Evolutionary conservation across 169 alveolate genomes (phyloP).

Genomic region (Eimeria brunetti): DNA sequence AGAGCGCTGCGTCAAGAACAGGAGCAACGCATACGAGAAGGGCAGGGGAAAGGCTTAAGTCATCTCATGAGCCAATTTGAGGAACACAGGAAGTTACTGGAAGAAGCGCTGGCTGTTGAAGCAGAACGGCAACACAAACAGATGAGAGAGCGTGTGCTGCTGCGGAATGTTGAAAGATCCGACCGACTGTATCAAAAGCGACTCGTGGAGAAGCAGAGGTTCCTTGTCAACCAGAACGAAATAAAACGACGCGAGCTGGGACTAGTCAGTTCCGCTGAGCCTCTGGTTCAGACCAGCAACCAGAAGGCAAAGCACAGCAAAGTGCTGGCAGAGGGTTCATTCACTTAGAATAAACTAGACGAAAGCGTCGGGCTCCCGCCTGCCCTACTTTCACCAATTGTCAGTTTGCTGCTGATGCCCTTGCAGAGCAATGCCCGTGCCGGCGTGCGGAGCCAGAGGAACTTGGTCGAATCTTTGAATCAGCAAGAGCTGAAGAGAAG

Average conservation of each 20-base stretch:
- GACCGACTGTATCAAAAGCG: slow-evolving; percentile 46
- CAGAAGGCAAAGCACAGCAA: background rate
- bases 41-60: background rate
- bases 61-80: slow-evolving; percentile 52
- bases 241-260: slow-evolving; percentile 43
- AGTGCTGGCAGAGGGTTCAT: background rate
- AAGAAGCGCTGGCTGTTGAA: slow-evolving; percentile 35
- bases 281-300: too few relatives aligned
- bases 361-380: background rate
- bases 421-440: slow-evolving; percentile 53
- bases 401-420: background rate
- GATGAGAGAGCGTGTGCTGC: slow-evolving; percentile 21
- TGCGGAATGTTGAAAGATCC: slow-evolving; percentile 22
- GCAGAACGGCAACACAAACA: slow-evolving; percentile 46
- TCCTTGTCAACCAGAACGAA: slow-evolving; percentile 59
- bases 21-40: slow-evolving; percentile 32
- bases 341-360: background rate
- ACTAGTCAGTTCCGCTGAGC: background rate
- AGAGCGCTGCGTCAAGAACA: slow-evolving; percentile 42
- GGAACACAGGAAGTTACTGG: slow-evolving; percentile 37
- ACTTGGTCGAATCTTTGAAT: slow-evolving; percentile 38
- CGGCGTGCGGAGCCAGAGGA: slow-evolving; percentile 22
- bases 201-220: slow-evolving; percentile 32
- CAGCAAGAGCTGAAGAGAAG: slow-evolving; percentile 45
- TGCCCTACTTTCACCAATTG: background rate